Evolutionary conservation across 2,329 filamentous ascomycete species (phyloP), one percentile per base, ranked within the genome.

Genomic region (Colletotrichum euphorbiae): DNA sequence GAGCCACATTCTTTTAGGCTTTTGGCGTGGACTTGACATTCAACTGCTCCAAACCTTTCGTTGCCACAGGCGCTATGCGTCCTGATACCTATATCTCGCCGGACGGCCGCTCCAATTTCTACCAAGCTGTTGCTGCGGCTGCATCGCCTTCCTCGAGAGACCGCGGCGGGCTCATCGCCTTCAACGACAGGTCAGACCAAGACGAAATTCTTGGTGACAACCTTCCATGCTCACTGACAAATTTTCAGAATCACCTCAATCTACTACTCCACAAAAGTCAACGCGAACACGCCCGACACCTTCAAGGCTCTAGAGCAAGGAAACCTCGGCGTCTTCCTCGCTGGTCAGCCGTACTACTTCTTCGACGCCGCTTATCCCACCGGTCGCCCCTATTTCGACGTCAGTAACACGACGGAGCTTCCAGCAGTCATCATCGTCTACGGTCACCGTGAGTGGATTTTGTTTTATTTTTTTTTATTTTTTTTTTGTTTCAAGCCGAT

Each of bases 271-370:
- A 84, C 83, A 24, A 87, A 87, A 72, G 83, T 82, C 38, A 83
- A 86, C 69, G 84, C 84, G 33, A 87, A 87, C 71, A 82, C 82
- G 0, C 77, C 86, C 19, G 84, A 87, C 69, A 86, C 85, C 0
- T 87, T 87, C 79, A 82, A 81, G 72, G 79, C 81, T 3, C 77
- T 79, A 1, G 84, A 87, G 73, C 78, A 79, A 67, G 82, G 84
- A 1, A 82, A 83, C 54, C 77, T 87, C 0, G 85, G 85, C 11
- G 77, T 80, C 55, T 82, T 87, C 72, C 80, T 87, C 66, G 83
- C 83, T 51, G 80, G 85, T n/a, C 79, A 82, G 6, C 84, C 85
- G 0, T 86, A 82, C 71, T 88, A 86, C 77, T 87, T 82, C 76
- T 87, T 81, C 69, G 80, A 78, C 3, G 77, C 85, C 0, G 76